These are phyloP conservation scores for Chlamydomonas sphaeroides DNA, from an alignment of 139 green algal genomes.

Conservation along the genomic window DNA sequence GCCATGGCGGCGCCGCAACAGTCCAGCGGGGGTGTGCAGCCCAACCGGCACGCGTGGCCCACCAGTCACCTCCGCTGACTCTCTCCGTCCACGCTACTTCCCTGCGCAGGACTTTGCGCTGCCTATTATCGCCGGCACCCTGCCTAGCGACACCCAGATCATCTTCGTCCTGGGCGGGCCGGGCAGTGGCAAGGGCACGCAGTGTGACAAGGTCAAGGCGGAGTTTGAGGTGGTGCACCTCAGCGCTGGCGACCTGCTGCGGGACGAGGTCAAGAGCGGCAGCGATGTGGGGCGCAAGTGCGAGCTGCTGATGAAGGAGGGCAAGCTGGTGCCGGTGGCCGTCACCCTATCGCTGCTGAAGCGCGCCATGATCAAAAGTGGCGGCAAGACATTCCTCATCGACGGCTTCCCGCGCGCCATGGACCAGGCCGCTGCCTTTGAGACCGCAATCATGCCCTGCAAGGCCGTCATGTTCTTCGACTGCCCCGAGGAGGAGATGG, in stretches of 20 bases:
- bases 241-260: conserved; percentile 79
- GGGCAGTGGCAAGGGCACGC: conserved; percentile 64
- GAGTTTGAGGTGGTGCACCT: conserved; percentile 55
- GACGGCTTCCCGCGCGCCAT: conserved; percentile 92
- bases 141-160: conserved; percentile 51
- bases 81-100: no score
- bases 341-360: conserved; percentile 83
- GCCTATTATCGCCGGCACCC: conserved; percentile 33
- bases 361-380: conserved; percentile 73
- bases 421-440: conserved; percentile 83
- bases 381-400: conserved; percentile 83
- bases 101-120: conserved; percentile 38
- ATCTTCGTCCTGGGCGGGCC: conserved; percentile 64
- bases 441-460: conserved; percentile 60
- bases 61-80: background rate
- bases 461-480: conserved; percentile 57
- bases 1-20: background rate
- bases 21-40: background rate
- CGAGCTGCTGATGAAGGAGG: conserved; percentile 83
- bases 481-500: conserved; percentile 79
- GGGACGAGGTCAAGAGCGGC: conserved; percentile 76
- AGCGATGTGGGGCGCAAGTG: conserved; percentile 68
- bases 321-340: conserved; percentile 79
- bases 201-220: conserved; percentile 61
- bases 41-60: background rate